These are phyloP conservation scores for Aspergillus ochraceus DNA, from an alignment of 2,329 filamentous ascomycete species.

Conservation along the genomic window DNA sequence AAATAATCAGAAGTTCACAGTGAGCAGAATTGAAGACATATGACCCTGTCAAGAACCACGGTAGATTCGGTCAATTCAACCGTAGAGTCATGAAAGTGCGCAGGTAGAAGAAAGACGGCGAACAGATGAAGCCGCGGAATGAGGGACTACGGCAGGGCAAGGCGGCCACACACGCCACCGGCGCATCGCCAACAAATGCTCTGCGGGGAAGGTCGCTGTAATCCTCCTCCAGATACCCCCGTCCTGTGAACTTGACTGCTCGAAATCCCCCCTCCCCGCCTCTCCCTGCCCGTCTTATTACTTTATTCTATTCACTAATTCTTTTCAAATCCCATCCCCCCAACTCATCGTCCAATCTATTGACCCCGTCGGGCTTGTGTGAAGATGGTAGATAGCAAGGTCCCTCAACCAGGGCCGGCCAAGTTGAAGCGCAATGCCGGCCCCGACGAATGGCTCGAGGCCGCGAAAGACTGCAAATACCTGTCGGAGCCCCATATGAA, in stretches of 20 bases:
- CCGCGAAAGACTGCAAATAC: slow-evolving; percentile 96
- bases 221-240: no score
- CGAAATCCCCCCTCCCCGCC: no score
- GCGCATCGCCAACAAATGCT: not conserved
- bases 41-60: no score
- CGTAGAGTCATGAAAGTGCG: no score
- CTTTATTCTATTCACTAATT: not conserved
- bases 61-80: no score
- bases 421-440: slow-evolving; percentile 80
- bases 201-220: not conserved
- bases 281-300: not conserved
- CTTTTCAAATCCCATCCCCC: not conserved
- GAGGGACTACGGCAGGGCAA: not conserved
- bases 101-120: not conserved
- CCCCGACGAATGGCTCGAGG: slow-evolving; percentile 93
- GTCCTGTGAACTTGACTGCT: no score
- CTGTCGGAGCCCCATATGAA: slow-evolving; percentile 97
- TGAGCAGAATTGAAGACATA: no score
- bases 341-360: not conserved
- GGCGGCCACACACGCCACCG: not conserved
- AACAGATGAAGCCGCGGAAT: not conserved
- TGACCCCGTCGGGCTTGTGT: not conserved
- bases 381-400: slow-evolving; percentile 51
- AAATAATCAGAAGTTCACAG: no score
- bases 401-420: slow-evolving; percentile 89